Base-by-base conservation (phyloP, 202 grass and related monocot genomes). In the Saccharum hybrid region DNA sequence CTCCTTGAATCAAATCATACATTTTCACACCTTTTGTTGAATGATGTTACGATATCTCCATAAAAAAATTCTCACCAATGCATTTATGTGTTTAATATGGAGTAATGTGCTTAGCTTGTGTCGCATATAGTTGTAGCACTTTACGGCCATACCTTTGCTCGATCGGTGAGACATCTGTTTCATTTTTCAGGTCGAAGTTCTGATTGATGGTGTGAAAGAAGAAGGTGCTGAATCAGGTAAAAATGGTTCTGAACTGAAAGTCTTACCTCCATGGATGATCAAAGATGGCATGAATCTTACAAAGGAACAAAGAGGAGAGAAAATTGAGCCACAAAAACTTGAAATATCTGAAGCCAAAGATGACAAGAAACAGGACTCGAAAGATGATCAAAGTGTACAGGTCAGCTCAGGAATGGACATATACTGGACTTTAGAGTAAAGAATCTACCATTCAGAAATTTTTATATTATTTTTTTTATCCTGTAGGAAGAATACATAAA, bases 221-320 rank as follows among this genome's bases (percentile, higher is more conserved):
- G 92, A 91, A 80, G 89, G 89, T 63, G 63, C 40, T 73, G 89
- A 94, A 77, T 79, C 83, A 74, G 96, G 94, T 78, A 74, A 75
- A 54, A 89, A 90, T 87, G 78, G 78, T 85, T 43, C 63, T 2
- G 59, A 18, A 6, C 18, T 81, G 59, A 99, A 99, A 79, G 86
- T 98, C n/a, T 78, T 98, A 49, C 96, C 96, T 77, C 93, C 93
- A 64, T 98, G 96, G 96, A 94, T 98, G 96, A 95, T 98, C 63
- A 98, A 70, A 82, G 61, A 96, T 78, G 96, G 96, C 71, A 98
- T 98, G 96, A 93, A 89, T 84, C 91, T 98, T 87, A 94, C 96
- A 73, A 94, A 92, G 82, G 96, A 98, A 87, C 96, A 98, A 83
- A 90, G 93, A 71, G 91, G 96, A 73, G 96, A 92, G 75, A 83